Percentiles rank a stretch among this genome's conserved stretches.
Evolutionary conservation across 768 basidiomycete genomes (phyloP).

Genomic region (Tylopilus rubrobrunneus): DNA sequence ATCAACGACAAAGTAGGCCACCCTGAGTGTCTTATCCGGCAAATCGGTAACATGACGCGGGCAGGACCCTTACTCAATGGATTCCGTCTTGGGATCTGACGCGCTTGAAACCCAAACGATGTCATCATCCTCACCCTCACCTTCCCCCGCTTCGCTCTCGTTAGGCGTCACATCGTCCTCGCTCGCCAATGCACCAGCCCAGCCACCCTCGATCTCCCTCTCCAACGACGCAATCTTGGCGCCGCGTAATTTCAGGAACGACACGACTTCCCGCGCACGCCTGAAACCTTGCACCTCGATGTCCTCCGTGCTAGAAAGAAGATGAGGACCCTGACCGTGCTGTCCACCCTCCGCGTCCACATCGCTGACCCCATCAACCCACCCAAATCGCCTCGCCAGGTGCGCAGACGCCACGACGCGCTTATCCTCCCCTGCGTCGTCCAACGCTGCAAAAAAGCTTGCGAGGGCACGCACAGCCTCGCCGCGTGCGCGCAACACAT

Average conservation of each 20-base stretch:
- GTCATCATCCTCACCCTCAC: constrained; percentile 30
- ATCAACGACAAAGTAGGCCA: constrained; percentile 9
- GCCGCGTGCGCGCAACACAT: constrained; percentile 82
- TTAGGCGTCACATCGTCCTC: constrained; percentile 37
- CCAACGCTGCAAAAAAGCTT: constrained; percentile 65
- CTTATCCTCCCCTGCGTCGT: constrained; percentile 43
- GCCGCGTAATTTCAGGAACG: constrained; percentile 65
- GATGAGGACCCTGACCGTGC: constrained; percentile 24
- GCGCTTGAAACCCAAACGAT: constrained; percentile 30
- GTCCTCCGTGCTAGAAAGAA: neutral
- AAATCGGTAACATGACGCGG: constrained; percentile 2
- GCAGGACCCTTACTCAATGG: constrained; percentile 10
- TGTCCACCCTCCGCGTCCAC: constrained; percentile 15
- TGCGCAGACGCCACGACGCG: constrained; percentile 46
- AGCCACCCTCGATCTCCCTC: constrained; percentile 52
- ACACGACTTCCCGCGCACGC: constrained; percentile 65
- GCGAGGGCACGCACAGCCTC: constrained; percentile 78
- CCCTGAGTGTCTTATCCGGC: constrained; percentile 11
- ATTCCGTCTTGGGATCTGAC: constrained; percentile 7
- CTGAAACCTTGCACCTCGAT: constrained; percentile 49
- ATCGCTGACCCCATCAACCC: constrained; percentile 32
- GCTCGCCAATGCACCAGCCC: constrained; percentile 62
- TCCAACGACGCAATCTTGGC: constrained; percentile 61
- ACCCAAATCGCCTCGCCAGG: constrained; percentile 43
- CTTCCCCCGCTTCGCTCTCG: constrained; percentile 21